Evolutionary conservation across 176 grass and related monocot species (phyloP).

Genomic region (Lolium perenne): DNA sequence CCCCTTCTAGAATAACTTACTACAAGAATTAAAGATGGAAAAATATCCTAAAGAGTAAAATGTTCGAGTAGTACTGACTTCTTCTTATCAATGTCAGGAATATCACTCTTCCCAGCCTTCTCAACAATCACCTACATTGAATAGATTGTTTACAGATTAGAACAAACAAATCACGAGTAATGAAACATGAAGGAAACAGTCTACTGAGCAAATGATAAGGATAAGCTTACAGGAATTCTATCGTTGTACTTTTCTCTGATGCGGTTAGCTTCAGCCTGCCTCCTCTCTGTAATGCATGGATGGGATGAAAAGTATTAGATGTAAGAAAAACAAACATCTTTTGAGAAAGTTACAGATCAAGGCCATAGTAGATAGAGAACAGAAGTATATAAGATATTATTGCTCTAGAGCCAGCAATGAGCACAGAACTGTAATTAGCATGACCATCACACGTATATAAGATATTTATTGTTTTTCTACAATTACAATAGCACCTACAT

Average conservation of each 20-base stretch:
- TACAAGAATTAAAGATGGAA: constrained; percentile 3
- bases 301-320: background rate
- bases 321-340: background rate
- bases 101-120: constrained; percentile 93
- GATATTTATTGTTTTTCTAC: too few relatives aligned
- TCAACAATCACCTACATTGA: constrained; percentile 90
- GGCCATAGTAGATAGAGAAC: background rate
- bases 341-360: background rate
- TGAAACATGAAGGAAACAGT: background rate
- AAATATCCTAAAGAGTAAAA: background rate
- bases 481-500: background rate
- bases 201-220: background rate
- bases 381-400: background rate
- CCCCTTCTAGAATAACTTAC: constrained; percentile 1
- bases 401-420: background rate
- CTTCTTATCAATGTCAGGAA: constrained; percentile 97
- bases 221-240: constrained; percentile 75
- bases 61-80: constrained; percentile 62
- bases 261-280: constrained; percentile 75
- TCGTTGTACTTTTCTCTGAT: constrained; percentile 90
- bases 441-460: background rate
- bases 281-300: constrained; percentile 68
- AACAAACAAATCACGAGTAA: constrained; percentile 7
- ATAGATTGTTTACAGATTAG: constrained; percentile 28
- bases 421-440: background rate